phyloP scores from a whole-genome alignment of 23 red algal genomes.

The Gracilaria gracilis region DNA sequence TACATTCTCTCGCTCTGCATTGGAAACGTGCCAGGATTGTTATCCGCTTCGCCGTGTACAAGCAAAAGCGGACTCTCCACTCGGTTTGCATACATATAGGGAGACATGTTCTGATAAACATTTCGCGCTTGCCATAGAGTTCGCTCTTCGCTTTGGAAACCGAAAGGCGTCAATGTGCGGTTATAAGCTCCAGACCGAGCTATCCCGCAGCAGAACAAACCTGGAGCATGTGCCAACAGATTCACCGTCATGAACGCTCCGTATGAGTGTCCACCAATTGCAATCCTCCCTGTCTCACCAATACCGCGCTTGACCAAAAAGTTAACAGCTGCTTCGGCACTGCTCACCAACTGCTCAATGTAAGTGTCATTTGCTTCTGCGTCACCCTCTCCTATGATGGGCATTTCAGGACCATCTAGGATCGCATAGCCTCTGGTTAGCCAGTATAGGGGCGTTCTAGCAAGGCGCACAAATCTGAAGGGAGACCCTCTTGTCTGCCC shows the following conservation, averaged over 20 bases:
- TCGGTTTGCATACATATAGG: slow-evolving; percentile 84
- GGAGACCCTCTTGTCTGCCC: slow-evolving; percentile 92
- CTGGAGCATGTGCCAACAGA: slow-evolving; percentile 88
- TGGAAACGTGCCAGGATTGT: slow-evolving; percentile 91
- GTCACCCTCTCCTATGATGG: slow-evolving; percentile 89
- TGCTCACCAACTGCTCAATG: slow-evolving; percentile 86
- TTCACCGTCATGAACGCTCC: slow-evolving; percentile 97
- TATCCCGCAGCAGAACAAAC: slow-evolving; percentile 98
- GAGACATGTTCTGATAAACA: slow-evolving; percentile 86
- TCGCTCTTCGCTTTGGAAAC: slow-evolving; percentile 94
- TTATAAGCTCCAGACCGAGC: slow-evolving; percentile 97
- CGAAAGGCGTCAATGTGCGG: slow-evolving; percentile 96
- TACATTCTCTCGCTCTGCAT: slow-evolving; percentile 94
- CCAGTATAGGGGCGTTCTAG: slow-evolving; percentile 94
- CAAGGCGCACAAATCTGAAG: slow-evolving; percentile 84
- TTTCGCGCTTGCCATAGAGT: slow-evolving; percentile 91
- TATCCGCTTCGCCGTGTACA: slow-evolving; percentile 94
- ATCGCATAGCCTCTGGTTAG: slow-evolving; percentile 91
- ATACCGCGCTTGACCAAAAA: slow-evolving; percentile 82
- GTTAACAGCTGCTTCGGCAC: slow-evolving; percentile 86
- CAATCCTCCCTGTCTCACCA: slow-evolving; percentile 68
- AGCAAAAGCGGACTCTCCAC: slow-evolving; percentile 85
- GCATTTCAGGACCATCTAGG: slow-evolving; percentile 93
- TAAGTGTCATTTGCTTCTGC: slow-evolving; percentile 91
- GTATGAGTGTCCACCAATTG: slow-evolving; percentile 95